Conservation (phyloP, 2,329 filamentous ascomycete genomes). For the Mycosphaerella arachidis region DNA sequence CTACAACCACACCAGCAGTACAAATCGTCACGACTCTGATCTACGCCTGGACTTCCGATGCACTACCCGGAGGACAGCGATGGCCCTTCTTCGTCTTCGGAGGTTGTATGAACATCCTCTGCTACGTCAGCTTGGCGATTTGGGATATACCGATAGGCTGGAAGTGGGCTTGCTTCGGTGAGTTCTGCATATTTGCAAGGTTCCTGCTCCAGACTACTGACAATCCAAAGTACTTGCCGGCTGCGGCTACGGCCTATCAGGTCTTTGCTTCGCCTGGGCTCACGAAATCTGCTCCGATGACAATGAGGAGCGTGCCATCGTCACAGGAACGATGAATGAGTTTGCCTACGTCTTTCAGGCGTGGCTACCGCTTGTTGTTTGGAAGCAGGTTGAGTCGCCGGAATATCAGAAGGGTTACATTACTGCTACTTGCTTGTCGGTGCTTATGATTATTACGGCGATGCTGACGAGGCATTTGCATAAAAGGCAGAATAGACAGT, state of each 20-base stretch:
- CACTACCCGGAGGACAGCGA: slow-evolving; percentile 53
- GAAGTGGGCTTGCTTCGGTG: slow-evolving; percentile 59
- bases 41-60: slow-evolving; percentile 64
- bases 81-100: slow-evolving; percentile 63
- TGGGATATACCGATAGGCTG: slow-evolving; percentile 48
- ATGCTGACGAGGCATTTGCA: slow-evolving; percentile 48
- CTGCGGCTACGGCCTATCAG: slow-evolving; percentile 44
- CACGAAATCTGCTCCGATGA: slow-evolving; percentile 51
- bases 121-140: slow-evolving; percentile 39
- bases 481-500: slow-evolving; percentile 25
- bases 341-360: slow-evolving; percentile 65
- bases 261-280: slow-evolving; percentile 48
- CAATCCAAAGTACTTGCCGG: slow-evolving; percentile 43
- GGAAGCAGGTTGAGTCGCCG: slow-evolving; percentile 48
- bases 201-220: neutral
- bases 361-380: slow-evolving; percentile 63
- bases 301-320: slow-evolving; percentile 62
- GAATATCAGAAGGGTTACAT: slow-evolving; percentile 59
- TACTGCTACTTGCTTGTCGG: slow-evolving; percentile 49
- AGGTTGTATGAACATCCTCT: slow-evolving; percentile 43
- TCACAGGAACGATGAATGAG: slow-evolving; percentile 63
- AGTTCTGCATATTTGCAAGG: neutral
- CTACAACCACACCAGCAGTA: slow-evolving; percentile 48
- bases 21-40: slow-evolving; percentile 56
- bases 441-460: slow-evolving; percentile 48